Conservation (phyloP, 2,329 filamentous ascomycete species). For the Penicillium sumatraense region DNA sequence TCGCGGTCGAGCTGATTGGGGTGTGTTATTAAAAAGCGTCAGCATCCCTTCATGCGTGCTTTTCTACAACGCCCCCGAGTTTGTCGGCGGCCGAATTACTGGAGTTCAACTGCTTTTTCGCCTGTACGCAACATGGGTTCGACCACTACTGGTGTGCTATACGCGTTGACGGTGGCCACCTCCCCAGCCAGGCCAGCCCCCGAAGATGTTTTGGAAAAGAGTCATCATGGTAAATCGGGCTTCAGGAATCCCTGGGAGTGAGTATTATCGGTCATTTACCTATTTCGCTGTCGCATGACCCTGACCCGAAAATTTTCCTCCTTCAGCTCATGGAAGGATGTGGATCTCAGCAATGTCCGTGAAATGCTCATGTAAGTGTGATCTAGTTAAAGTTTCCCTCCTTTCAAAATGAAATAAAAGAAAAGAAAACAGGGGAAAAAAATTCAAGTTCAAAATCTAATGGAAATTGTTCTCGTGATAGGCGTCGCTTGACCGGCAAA, state of each 20-base stretch:
- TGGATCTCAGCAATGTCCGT: constrained; percentile 13
- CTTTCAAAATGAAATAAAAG: no score
- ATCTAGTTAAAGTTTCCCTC: background rate
- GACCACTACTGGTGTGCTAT: constrained; percentile 42
- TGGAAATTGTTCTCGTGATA: constrained; percentile 9
- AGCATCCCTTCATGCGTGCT: constrained; percentile 24
- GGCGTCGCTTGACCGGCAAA: constrained; percentile 55
- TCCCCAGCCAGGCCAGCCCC: constrained; percentile 39
- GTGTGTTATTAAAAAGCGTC: constrained; percentile 6
- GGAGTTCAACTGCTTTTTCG: constrained; percentile 12
- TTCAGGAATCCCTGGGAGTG: constrained; percentile 53
- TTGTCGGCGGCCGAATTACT: constrained; percentile 19
- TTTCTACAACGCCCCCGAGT: constrained; percentile 29
- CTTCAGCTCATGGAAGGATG: constrained; percentile 25
- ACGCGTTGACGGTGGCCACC: constrained; percentile 46
- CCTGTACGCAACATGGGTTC: constrained; percentile 41
- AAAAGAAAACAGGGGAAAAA: background rate
- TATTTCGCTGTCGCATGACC: background rate
- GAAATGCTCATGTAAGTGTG: constrained; percentile 28
- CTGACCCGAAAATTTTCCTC: constrained; percentile 14
- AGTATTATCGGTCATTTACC: constrained; percentile 9
- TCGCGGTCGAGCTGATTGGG: constrained; percentile 4
- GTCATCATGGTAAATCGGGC: constrained; percentile 43
- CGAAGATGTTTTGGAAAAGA: constrained; percentile 46
- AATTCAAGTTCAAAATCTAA: background rate